phyloP scores from a whole-genome alignment of 441 rosid genomes.

The Kokia cookei region DNA sequence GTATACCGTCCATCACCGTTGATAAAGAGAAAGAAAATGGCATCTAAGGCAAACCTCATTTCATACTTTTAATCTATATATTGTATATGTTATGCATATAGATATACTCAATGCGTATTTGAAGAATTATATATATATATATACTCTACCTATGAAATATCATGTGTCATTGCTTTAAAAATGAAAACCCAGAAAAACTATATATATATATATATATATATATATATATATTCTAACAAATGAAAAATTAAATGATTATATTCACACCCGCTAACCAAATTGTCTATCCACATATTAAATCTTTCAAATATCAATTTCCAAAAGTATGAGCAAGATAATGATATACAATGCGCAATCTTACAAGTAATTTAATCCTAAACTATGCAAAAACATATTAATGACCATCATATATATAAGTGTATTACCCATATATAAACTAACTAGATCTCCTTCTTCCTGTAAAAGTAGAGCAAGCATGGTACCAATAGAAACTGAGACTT shows the following conservation, averaged over 20 bases:
- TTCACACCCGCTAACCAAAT: background rate
- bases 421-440: background rate
- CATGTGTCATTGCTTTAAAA: too few relatives aligned
- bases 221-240: background rate
- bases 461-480: background rate
- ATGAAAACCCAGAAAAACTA: too few relatives aligned
- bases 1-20: too few relatives aligned
- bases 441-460: background rate
- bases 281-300: background rate
- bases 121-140: too few relatives aligned
- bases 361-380: background rate
- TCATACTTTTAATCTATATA: too few relatives aligned
- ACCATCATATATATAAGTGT: background rate
- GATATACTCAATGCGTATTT: too few relatives aligned
- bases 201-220: background rate
- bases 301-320: conserved; percentile 4
- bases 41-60: too few relatives aligned
- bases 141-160: too few relatives aligned
- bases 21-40: too few relatives aligned
- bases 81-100: too few relatives aligned
- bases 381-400: background rate
- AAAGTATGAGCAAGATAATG: background rate
- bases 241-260: background rate
- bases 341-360: conserved; percentile 3
- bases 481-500: background rate